These are phyloP conservation scores for Chalciporus piperatus DNA, from an alignment of 768 basidiomycete species.

Conservation along the genomic window DNA sequence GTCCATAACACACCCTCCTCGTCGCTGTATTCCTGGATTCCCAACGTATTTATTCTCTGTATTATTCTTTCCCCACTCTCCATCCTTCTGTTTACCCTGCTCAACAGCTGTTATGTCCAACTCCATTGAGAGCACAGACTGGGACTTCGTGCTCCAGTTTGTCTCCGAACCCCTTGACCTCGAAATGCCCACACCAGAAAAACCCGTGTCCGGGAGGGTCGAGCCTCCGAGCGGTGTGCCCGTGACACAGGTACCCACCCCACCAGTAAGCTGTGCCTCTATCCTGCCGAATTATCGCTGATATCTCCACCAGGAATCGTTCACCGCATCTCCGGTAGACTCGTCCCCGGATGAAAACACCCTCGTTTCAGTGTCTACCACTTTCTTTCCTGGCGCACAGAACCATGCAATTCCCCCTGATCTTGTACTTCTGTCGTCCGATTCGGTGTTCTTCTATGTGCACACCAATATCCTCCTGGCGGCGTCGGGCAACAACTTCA, in stretches of 20 bases:
- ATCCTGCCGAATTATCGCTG: background rate
- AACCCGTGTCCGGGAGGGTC: conserved; percentile 29
- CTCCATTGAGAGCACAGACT: conserved; percentile 47
- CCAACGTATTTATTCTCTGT: background rate
- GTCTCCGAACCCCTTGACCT: conserved; percentile 45
- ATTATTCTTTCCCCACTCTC: background rate
- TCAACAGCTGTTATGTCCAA: conserved; percentile 17
- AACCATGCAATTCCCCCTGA: conserved; percentile 57
- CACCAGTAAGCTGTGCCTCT: conserved; percentile 46
- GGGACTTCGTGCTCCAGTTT: conserved; percentile 63
- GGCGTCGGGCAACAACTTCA: conserved; percentile 65
- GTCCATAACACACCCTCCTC: background rate
- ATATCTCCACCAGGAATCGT: conserved; percentile 27
- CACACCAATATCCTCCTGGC: conserved; percentile 57
- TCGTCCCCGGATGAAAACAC: conserved; percentile 40
- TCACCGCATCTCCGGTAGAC: conserved; percentile 31
- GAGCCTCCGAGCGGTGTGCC: conserved; percentile 12
- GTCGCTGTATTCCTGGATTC: background rate
- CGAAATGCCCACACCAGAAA: conserved; percentile 35
- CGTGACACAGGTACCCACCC: conserved; percentile 55
- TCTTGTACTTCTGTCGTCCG: conserved; percentile 63
- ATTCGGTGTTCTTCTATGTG: conserved; percentile 83
- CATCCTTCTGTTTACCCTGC: background rate
- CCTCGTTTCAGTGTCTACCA: conserved; percentile 76
- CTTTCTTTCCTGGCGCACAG: conserved; percentile 72